Evolutionary conservation across 441 rosid genomes (phyloP), one percentile per base, ranked within the genome.

Genomic region (Pelargonium cotyledonis): DNA sequence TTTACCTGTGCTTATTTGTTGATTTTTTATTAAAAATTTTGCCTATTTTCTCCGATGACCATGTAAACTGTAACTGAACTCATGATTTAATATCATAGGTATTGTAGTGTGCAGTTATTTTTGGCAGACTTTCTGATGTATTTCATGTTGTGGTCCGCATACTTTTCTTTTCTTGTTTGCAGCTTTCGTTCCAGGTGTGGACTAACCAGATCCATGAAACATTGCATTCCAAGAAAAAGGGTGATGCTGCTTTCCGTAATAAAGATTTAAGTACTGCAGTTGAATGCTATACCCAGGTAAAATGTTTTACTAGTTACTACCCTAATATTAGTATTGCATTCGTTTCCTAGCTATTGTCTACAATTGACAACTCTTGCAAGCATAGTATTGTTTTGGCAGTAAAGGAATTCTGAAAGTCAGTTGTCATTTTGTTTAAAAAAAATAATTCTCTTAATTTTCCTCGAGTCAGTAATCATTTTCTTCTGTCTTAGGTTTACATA

Each of bases 121-220:
- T 31, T 31, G 3, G 3, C 38, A 31, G 38, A 31, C 38, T 31
- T 31, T 31, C 38, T 31, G 38, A 31, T 38, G 41, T 38, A 6
- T 6, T 38, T n/a, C 8, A 5, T 51, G 19, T 6, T 62, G 44
- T 55, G 40, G 9, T 38, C 55, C 44, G 26, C 57, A 72, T 12
- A 67, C 41, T 44, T 4, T 71, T 72, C 40, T 53, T 68, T 74
- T 68, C 65, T 73, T 21, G 18, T 12, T 38, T 78, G 85, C 86
- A 93, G 97, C 86, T 93, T 10, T 93, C 97, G 14, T 91, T 91
- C 81, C 84, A 89, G 73, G 81, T 87, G 86, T 93, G 90, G 96
- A 91, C 96, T 65, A 80, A 83, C 77, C 89, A 91, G 68, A 88
- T 91, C 89, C 91, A 89, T 74, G 98, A 91, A 65, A 90, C 95